Evolutionary conservation across 306 rosid genomes (phyloP), one percentile per base, ranked within the genome.

Genomic region (Sechiopsis laciniata): DNA sequence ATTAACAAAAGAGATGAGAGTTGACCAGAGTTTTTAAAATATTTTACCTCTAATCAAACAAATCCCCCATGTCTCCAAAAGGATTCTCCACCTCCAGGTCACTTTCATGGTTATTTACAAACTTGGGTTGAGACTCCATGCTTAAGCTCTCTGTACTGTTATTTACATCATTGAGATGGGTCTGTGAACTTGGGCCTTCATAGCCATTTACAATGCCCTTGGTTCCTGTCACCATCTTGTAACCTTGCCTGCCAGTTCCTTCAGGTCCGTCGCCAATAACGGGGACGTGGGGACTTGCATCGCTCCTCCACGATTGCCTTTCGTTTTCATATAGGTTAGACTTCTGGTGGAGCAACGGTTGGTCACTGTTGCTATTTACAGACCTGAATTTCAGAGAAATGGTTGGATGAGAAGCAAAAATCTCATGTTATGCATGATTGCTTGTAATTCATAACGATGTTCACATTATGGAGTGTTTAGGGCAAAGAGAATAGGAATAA

Each of bases 91-190:
- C 55, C 83, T 81, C 83, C 85, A 82, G 83, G 83, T 85, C 82
- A 67, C 84, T 75, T 83, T 74, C 80, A 83, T 84, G 79, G 82
- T 72, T 91, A 91, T 95, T 83, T 88, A 95, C 96, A 13, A 42
- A 77, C 90, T 84, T 88, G 92, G 86, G 90, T 58, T 82, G 95
- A 87, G 89, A 88, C 79, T 78, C 54, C 54, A 50, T 52, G 55
- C 68, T 85, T 65, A 79, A 82, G 87, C 84, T 82, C 88, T 85
- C 96, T 84, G 76, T 85, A 81, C 29, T 17, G 10, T 85, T 88
- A 95, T 88, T 83, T 95, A 95, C 97, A 95, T 59, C 77, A 88
- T 84, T 87, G 83, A 81, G 88, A 84, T 45, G 84, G 82, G 82
- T 62, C 75, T 81, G 76, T 74, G 87, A 78, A 79, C 80, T 82